phyloP scores from a whole-genome alignment of 257 asterid genomes.

The Nicotiana obtusifolia region DNA sequence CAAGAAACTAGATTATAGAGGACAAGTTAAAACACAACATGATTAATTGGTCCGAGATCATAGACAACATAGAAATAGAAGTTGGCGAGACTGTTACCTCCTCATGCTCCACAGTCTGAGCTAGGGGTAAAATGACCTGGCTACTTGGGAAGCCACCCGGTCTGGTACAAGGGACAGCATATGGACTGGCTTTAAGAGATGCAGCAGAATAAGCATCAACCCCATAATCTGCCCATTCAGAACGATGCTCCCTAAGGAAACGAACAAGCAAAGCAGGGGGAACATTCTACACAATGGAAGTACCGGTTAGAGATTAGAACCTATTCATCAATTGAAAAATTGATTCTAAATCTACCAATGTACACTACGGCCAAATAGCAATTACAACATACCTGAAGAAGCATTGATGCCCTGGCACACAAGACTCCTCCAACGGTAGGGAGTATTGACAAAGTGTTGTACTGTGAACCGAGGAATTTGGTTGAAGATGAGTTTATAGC shows the following conservation, averaged over 20 bases:
- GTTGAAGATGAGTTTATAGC: constrained; percentile 75
- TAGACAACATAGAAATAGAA: not conserved
- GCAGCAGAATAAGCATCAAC: constrained; percentile 79
- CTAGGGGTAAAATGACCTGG: constrained; percentile 76
- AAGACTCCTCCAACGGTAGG: constrained; percentile 83
- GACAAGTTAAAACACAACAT: not conserved
- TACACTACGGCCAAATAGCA: not conserved
- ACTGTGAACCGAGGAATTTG: constrained; percentile 70
- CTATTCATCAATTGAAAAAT: not conserved
- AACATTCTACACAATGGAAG: constrained; percentile 46
- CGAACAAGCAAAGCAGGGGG: constrained; percentile 80
- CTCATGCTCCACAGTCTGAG: constrained; percentile 77
- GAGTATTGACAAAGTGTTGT: constrained; percentile 55
- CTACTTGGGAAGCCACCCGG: constrained; percentile 64
- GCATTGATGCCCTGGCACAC: constrained; percentile 96
- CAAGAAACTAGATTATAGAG: constrained; percentile 49
- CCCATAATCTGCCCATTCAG: constrained; percentile 90
- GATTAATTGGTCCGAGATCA: not conserved
- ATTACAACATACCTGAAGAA: constrained; percentile 59
- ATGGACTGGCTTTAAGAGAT: constrained; percentile 61
- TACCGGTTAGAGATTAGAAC: not conserved
- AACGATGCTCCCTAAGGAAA: constrained; percentile 84
- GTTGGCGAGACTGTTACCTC: constrained; percentile 40
- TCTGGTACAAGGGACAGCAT: constrained; percentile 63
- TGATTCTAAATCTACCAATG: not conserved